Percentiles rank a stretch among this genome's conserved stretches.
Evolutionary conservation across 805 yeast genomes (phyloP).

Genomic region (Nakazawaea holstii): DNA sequence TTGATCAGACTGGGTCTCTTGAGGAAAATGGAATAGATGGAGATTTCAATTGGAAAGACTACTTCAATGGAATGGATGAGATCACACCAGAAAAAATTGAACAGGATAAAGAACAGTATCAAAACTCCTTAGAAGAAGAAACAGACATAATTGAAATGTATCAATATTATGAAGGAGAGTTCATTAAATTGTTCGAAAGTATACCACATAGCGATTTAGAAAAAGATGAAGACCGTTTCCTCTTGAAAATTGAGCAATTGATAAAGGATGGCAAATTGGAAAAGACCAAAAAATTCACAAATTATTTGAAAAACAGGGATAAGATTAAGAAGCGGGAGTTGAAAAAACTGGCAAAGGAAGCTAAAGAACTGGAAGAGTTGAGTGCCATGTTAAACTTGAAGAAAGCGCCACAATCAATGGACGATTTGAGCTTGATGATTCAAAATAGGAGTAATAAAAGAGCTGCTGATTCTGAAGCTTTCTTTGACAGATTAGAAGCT

Average conservation of each 20-base stretch:
- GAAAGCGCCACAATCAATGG: constrained; percentile 24
- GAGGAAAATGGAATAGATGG: constrained; percentile 34
- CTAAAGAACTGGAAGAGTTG: constrained; percentile 53
- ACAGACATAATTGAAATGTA: constrained; percentile 60
- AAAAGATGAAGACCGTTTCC: constrained; percentile 58
- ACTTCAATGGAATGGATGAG: constrained; percentile 41
- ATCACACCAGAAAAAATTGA: constrained; percentile 63
- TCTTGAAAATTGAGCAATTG: constrained; percentile 42
- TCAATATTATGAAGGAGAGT: constrained; percentile 58
- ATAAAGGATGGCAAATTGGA: constrained; percentile 32
- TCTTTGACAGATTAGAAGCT: constrained; percentile 41
- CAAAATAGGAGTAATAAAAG: constrained; percentile 40
- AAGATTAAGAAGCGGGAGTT: constrained; percentile 41
- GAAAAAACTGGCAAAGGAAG: constrained; percentile 54
- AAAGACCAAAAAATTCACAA: constrained; percentile 38
- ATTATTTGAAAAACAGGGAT: constrained; percentile 44
- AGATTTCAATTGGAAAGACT: constrained; percentile 53
- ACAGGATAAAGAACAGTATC: constrained; percentile 62
- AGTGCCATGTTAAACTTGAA: constrained; percentile 30
- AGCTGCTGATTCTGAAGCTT: constrained; percentile 35
- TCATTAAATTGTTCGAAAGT: constrained; percentile 62
- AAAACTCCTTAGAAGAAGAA: constrained; percentile 52
- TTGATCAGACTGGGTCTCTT: constrained; percentile 67
- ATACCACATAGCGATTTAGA: constrained; percentile 73
- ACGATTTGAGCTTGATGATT: constrained; percentile 39